These are phyloP conservation scores for Lupinus albus DNA, from an alignment of 306 rosid genomes.

Conservation along the genomic window DNA sequence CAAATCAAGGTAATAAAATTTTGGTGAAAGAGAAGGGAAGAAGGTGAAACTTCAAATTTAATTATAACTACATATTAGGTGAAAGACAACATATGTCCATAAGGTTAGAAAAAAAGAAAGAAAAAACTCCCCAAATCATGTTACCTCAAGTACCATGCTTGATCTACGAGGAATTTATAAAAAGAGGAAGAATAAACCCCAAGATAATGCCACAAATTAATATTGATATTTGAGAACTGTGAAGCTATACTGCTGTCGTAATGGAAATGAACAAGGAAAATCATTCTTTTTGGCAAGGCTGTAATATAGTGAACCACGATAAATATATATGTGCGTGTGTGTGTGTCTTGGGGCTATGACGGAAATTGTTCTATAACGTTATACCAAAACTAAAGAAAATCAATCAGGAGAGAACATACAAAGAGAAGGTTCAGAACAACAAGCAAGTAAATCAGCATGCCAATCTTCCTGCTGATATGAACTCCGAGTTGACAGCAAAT, in stretches of 20 bases:
- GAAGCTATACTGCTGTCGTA: neutral
- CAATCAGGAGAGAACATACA: conserved; percentile 62
- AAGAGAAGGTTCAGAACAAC: conserved; percentile 89
- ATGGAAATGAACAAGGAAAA: neutral
- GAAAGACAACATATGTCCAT: neutral
- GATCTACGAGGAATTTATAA: neutral
- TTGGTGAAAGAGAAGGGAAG: conserved; percentile 16
- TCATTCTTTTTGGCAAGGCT: neutral
- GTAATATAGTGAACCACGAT: neutral
- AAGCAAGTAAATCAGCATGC: conserved; percentile 92
- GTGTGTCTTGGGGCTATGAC: neutral
- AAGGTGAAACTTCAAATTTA: neutral
- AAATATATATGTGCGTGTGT: too few species aligned
- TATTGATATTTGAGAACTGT: neutral
- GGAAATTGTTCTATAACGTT: neutral
- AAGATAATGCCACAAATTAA: neutral
- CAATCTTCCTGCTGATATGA: conserved; percentile 73
- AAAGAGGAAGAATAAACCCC: neutral
- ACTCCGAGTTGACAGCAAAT: conserved; percentile 62
- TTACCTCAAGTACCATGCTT: neutral
- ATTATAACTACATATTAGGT: conserved; percentile 15
- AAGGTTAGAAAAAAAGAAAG: too few species aligned
- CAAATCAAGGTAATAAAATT: conserved; percentile 2
- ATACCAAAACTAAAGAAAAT: conserved; percentile 19
- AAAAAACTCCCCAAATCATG: neutral